Conservation (phyloP, 768 basidiomycete species). For the Boletus pseudo-olivaceus region DNA sequence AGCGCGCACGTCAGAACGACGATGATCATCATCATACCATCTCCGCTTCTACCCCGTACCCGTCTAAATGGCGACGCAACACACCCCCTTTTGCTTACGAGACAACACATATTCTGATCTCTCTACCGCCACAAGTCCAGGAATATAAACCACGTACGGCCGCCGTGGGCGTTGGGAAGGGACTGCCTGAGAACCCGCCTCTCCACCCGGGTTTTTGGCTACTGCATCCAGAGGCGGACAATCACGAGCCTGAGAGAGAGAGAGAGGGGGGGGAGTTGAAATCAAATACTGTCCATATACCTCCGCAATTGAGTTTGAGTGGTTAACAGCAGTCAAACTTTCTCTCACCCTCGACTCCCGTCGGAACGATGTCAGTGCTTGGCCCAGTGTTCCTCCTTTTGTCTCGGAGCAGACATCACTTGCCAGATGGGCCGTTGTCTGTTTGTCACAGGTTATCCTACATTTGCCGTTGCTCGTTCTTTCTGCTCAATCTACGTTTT, state of each 20-base stretch:
- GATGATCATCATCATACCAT: background rate
- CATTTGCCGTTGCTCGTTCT: background rate
- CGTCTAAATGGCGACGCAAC: background rate
- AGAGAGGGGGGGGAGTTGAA: background rate
- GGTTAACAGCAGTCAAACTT: background rate
- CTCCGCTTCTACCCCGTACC: background rate
- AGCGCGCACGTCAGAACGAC: background rate
- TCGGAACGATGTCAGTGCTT: slow-evolving; percentile 10
- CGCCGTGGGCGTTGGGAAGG: slow-evolving; percentile 8
- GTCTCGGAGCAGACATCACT: background rate
- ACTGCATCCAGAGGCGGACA: slow-evolving; percentile 4
- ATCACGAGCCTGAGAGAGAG: slow-evolving; percentile 13
- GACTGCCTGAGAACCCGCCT: slow-evolving; percentile 6
- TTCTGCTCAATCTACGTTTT: background rate
- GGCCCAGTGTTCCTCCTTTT: background rate
- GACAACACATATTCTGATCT: background rate
- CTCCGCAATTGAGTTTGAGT: background rate
- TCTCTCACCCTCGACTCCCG: slow-evolving; percentile 3
- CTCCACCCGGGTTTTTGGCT: background rate
- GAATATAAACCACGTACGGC: slow-evolving; percentile 1
- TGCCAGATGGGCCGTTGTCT: background rate
- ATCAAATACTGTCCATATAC: background rate
- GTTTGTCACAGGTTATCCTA: background rate
- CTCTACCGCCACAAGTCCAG: background rate
- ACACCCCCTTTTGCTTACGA: background rate